Evolutionary conservation across 1,284 basidiomycete genomes (phyloP), one percentile per base, ranked within the genome.

Genomic region (Termitomyces sp.): DNA sequence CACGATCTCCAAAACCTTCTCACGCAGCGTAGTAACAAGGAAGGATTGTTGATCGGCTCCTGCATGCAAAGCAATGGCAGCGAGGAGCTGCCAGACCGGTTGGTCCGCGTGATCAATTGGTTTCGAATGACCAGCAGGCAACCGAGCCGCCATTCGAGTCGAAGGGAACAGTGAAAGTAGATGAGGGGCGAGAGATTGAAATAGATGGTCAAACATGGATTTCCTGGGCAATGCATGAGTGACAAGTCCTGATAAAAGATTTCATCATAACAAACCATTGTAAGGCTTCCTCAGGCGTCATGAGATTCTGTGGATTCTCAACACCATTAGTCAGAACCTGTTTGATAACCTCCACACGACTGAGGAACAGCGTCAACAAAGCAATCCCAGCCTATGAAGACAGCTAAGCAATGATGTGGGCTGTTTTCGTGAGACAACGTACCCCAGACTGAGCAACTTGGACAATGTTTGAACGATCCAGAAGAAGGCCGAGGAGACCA

Each of bases 1-100:
- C 24, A 96, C 88, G 60, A 91, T 92, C 61, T 93, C 91, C 37
- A 96, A 77, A 16, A 97, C 89, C 71, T 97, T 96, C 62, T 97
- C 96, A 54, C 94, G 84, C 42, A 98, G 74, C 42, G 86, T 81
- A 37, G 85, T 83, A 18, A 99, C 94, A 38, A 99, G 79, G 47
- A 85, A 74, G 58, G 92, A 87, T 66, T 98, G 93, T 64, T 92
- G 87, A 62, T 93, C 88, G 48, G 84, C 77, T 43, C 83, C 81
- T 10, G 92, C 88, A 59, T 93, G 91, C 46, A 97, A 78, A 2
- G 95, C 94, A 46, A 99, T 74, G 3, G 91, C 84, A 9, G 92
- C 92, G 49, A 95, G 80, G 74, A 96, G 91, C 68, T 91, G 88
- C 93, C 92, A 97, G 16, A 92, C 89, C 16, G 86, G 91, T 72